Base-by-base conservation (phyloP, 2,329 filamentous ascomycete genomes). In the Claviceps humidiphila region DNA sequence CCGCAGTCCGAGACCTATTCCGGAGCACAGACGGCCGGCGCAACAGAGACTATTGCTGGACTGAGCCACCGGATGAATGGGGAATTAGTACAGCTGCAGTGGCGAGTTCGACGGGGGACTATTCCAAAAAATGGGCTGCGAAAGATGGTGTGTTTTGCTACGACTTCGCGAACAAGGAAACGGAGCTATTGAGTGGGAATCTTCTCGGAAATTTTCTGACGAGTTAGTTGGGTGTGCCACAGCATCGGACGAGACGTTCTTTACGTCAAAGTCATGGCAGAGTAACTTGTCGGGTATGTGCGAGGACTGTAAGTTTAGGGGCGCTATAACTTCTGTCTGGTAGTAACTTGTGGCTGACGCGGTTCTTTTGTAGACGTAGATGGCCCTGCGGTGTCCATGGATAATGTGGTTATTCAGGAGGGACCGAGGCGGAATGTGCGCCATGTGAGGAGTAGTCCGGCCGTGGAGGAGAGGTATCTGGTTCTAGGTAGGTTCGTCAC, bases 1-100 rank as follows among this genome's bases (percentile, higher is more conserved):
- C 45, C 14, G 47, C 37, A 5, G 26, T 54, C 26, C 41, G 53
- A n/a, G 50, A 52, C 38, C 17, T 54, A 11, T 50, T 54, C 20
- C 47, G 43, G 26, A 42, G 47, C 17, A 43, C 49, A n/a, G 40
- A 47, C 30, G 2, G 47, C 14, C 45, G 53, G 2, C 40, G 26
- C 24, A 46, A 49, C 26, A 47, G 26, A 26, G 22, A 24, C 11
- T 1, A 34, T 8, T 47, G 49, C 14, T 49, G 50, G 50, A 14
- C 22, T 2, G 49, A 54, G 7, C 24, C 20, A 24, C 40, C 41
- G 3, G 49, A 51, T 38, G 52, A 51, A 41, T 51, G 49, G 52
- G 52, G 49, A 3, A 16, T 24, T 1, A 48, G 40, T 20, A 45
- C 38, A 42, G 41, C 4, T 42, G 17, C 1, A 42, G 17, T 13